Evolutionary conservation across 106 monocot species (phyloP), one percentile per base, ranked within the genome.

Genomic region (Acanthochlamys bracteata): DNA sequence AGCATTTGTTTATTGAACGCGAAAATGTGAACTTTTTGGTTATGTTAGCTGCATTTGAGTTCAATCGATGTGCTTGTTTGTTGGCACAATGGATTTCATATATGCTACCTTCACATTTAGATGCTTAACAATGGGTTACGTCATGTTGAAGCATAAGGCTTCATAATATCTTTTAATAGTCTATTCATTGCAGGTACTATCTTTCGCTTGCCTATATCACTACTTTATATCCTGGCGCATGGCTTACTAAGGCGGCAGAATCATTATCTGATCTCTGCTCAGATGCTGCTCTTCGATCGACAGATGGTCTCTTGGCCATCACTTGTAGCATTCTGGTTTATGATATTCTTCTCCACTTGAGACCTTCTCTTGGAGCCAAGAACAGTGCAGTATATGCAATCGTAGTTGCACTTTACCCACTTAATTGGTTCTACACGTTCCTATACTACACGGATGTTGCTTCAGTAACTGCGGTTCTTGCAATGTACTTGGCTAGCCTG

Each of bases 371-470:
- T 57, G 64, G 69, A 49, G 66, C 77, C 78, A 79, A 65, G 68
- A 80, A 74, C 39, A 85, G 85, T 25, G 79, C 81, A 17, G 6
- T 61, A 11, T 79, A 56, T 83, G 78, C 91, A 23, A 66, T 92
- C 57, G 9, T 79, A 22, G 57, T 85, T 27, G 45, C 88, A 60
- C 55, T 91, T 21, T 98, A 89, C 62, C 96, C 96, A 26, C 53
- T 92, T 69, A 88, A 92, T 46, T 98, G 96, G 88, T 98, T 98
- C 80, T 98, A 92, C 70, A 75, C 88, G 64, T 98, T 98, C 73
- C 78, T 98, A 25, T 92, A 88, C 60, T 98, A 92, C 66, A 92
- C 96, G 51, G 96, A 92, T 86, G 88, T 88, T 15, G 85, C 92
- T 66, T 98, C 96, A 70, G 64, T 88, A 42, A 68, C 88, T 53